Conservation (phyloP, 2,329 filamentous ascomycete species). For the Ophiostoma novo-ulmi region DNA sequence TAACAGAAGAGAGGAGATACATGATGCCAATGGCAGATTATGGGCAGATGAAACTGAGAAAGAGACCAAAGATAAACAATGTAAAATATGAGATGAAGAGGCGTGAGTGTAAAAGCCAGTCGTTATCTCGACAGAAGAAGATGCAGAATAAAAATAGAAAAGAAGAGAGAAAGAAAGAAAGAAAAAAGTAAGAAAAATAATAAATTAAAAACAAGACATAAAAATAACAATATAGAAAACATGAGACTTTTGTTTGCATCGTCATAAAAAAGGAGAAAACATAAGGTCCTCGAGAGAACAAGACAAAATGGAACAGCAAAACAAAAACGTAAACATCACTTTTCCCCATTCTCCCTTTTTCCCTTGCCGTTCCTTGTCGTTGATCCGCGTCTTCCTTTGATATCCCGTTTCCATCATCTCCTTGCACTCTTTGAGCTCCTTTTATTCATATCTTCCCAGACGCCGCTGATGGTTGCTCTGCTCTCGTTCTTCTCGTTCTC, state of each 20-base stretch:
- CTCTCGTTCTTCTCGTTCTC: background rate
- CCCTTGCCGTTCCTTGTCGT: background rate
- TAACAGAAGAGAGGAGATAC: too few species aligned
- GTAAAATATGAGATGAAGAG: background rate
- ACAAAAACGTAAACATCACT: background rate
- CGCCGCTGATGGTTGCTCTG: background rate
- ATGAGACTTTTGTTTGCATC: slow-evolving; percentile 17
- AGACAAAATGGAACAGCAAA: background rate
- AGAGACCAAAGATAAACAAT: too few species aligned
- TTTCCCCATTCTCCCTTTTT: background rate
- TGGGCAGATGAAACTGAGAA: too few species aligned
- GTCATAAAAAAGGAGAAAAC: slow-evolving; percentile 11
- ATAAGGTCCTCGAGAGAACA: slow-evolving; percentile 2
- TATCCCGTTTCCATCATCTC: background rate
- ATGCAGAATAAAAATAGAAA: background rate
- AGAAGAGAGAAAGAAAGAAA: background rate
- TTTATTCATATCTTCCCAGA: background rate
- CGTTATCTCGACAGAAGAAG: background rate
- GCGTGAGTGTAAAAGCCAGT: background rate
- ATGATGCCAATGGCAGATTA: too few species aligned
- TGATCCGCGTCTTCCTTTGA: background rate
- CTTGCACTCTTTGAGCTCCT: background rate
- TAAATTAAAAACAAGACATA: background rate
- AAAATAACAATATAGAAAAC: background rate
- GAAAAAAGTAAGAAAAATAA: slow-evolving; percentile 13